A percentile compares a stretch with the other conserved stretches of the same genome.
phyloP scores from a whole-genome alignment of 106 monocot genomes.

The Allium fistulosum region DNA sequence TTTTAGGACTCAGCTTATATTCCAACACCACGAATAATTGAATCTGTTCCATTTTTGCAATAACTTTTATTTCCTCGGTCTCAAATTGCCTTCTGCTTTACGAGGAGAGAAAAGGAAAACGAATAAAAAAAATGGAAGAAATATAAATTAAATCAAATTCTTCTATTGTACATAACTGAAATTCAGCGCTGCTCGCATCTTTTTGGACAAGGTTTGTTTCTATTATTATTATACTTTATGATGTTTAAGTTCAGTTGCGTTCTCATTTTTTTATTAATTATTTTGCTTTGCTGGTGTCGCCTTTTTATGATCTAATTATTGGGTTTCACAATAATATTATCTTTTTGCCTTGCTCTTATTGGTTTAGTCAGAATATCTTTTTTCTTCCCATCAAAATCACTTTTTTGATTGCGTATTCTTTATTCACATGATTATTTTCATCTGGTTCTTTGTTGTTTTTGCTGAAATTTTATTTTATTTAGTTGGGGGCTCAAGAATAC shows the following conservation, averaged over 20 bases:
- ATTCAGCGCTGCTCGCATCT: too few relatives aligned
- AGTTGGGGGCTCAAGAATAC: neutral
- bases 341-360: neutral
- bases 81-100: too few relatives aligned
- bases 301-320: neutral
- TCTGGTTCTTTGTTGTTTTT: neutral
- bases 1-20: too few relatives aligned
- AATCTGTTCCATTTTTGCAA: too few relatives aligned
- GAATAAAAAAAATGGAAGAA: too few relatives aligned
- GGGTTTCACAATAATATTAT: neutral
- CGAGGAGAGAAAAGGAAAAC: too few relatives aligned
- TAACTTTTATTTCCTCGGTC: too few relatives aligned
- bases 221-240: neutral
- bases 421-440: neutral
- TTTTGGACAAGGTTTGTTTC: too few relatives aligned
- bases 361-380: neutral
- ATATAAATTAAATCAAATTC: too few relatives aligned
- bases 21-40: too few relatives aligned
- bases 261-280: neutral
- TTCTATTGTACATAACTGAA: too few relatives aligned
- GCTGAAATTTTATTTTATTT: neutral
- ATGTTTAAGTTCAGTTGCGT: neutral
- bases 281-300: conserved; percentile 1
- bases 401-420: neutral
- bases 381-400: neutral